A percentile compares a stretch with the other conserved stretches of the same genome.
These are phyloP conservation scores for Lablab purpureus DNA, from an alignment of 306 rosid genomes.

Conservation along the genomic window DNA sequence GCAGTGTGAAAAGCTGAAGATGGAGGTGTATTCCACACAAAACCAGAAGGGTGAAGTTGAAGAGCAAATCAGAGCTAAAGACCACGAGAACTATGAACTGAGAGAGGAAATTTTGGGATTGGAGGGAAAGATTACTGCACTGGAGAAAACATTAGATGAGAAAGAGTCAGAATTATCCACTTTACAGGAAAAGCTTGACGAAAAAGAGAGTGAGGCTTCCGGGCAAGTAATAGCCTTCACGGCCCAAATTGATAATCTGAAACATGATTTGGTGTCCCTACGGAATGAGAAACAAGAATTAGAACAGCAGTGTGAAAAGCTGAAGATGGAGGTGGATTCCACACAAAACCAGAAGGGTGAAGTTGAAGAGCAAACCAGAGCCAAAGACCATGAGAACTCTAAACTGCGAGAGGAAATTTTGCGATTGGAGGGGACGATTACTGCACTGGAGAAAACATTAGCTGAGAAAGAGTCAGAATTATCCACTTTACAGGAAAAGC, in stretches of 20 bases:
- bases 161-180: slow-evolving; percentile 42
- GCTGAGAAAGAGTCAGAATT: slow-evolving; percentile 47
- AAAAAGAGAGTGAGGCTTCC: slow-evolving; percentile 32
- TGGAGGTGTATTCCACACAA: slow-evolving; percentile 55
- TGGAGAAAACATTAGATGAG: slow-evolving; percentile 41
- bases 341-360: slow-evolving; percentile 12
- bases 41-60: slow-evolving; percentile 58
- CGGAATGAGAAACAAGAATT: slow-evolving; percentile 58
- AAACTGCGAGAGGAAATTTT: slow-evolving; percentile 14
- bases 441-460: slow-evolving; percentile 36
- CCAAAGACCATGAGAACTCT: slow-evolving; percentile 45
- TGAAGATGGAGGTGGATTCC: slow-evolving; percentile 55
- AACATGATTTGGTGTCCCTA: slow-evolving; percentile 57
- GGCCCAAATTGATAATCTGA: slow-evolving; percentile 57
- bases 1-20: slow-evolving; percentile 57
- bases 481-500: not conserved
- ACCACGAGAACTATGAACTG: slow-evolving; percentile 51
- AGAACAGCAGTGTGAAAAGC: slow-evolving; percentile 49
- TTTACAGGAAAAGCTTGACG: not conserved
- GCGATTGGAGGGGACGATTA: slow-evolving; percentile 47
- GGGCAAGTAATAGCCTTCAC: slow-evolving; percentile 32
- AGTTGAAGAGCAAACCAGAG: slow-evolving; percentile 45
- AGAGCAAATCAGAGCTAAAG: slow-evolving; percentile 55
- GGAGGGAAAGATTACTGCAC: slow-evolving; percentile 45
- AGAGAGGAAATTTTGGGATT: slow-evolving; percentile 53